phyloP scores from a whole-genome alignment of 2,329 filamentous ascomycete species.

The Cladosporium colombiae region DNA sequence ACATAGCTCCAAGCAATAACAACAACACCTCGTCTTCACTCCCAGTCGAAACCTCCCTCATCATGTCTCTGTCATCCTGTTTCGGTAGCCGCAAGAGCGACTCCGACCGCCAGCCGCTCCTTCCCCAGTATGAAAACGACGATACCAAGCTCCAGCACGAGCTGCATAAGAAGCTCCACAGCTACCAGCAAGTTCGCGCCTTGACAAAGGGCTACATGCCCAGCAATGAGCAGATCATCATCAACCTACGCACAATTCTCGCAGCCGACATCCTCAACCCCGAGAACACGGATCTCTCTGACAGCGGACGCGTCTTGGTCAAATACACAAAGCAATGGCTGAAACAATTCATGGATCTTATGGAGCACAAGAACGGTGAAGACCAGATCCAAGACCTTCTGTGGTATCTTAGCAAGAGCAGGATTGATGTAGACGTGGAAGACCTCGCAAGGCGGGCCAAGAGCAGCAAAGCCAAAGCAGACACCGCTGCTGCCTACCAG shows the following conservation, averaged over 20 bases:
- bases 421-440: slow-evolving; percentile 66
- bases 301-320: slow-evolving; percentile 72
- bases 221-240: slow-evolving; percentile 79
- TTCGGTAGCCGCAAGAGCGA: slow-evolving; percentile 56
- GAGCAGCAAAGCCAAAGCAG: slow-evolving; percentile 66
- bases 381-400: slow-evolving; percentile 92
- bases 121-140: slow-evolving; percentile 74
- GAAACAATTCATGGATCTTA: slow-evolving; percentile 75
- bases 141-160: slow-evolving; percentile 75
- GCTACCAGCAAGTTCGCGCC: slow-evolving; percentile 87
- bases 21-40: slow-evolving; percentile 30
- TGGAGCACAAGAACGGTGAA: slow-evolving; percentile 76
- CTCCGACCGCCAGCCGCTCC: slow-evolving; percentile 72
- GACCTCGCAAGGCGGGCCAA: slow-evolving; percentile 63
- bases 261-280: slow-evolving; percentile 77
- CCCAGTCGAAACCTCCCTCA: not conserved
- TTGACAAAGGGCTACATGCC: slow-evolving; percentile 86
- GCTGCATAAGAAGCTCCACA: slow-evolving; percentile 86
- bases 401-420: slow-evolving; percentile 79
- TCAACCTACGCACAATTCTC: slow-evolving; percentile 77
- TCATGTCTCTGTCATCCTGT: slow-evolving; percentile 58
- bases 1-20: slow-evolving; percentile 3
- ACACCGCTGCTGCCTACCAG: slow-evolving; percentile 73
- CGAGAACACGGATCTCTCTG: slow-evolving; percentile 71
- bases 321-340: slow-evolving; percentile 74